Evolutionary conservation across 805 yeast genomes (phyloP).

Genomic region (Limtongia smithiae): DNA sequence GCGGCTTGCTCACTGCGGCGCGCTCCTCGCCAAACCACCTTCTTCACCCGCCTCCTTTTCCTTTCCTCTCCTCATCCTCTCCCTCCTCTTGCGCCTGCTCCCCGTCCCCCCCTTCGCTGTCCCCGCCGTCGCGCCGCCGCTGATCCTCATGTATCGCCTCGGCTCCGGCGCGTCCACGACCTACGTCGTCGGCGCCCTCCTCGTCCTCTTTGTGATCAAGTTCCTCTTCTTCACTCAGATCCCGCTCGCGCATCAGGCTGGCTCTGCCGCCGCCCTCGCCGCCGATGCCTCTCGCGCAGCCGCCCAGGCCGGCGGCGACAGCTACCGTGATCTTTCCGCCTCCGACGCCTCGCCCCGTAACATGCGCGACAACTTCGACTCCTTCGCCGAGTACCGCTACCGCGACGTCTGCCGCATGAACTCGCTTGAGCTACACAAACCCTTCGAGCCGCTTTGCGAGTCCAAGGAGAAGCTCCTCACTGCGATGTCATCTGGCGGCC

Average conservation of each 20-base stretch:
- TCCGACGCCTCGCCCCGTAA: constrained; percentile 2
- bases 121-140: background rate
- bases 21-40: no score
- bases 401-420: constrained; percentile 26
- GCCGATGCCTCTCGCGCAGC: background rate
- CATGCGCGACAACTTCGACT: constrained; percentile 25
- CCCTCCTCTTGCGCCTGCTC: background rate
- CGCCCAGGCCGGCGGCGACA: constrained; percentile 1
- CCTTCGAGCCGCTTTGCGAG: constrained; percentile 14
- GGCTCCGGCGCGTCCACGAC: constrained; percentile 15
- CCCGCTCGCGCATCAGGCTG: background rate
- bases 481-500: constrained; percentile 19
- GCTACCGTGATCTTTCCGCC: constrained; percentile 3
- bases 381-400: constrained; percentile 27
- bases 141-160: constrained; percentile 16
- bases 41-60: constrained; percentile 7
- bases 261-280: background rate
- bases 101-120: background rate
- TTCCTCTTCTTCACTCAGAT: constrained; percentile 21
- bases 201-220: constrained; percentile 25
- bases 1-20: no score
- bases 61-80: background rate
- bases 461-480: constrained; percentile 8
- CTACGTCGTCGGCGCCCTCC: constrained; percentile 28
- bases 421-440: constrained; percentile 28